Evolutionary conservation across 495 filamentous ascomycete genomes (phyloP).

Genomic region (Aspergillus indologenus): DNA sequence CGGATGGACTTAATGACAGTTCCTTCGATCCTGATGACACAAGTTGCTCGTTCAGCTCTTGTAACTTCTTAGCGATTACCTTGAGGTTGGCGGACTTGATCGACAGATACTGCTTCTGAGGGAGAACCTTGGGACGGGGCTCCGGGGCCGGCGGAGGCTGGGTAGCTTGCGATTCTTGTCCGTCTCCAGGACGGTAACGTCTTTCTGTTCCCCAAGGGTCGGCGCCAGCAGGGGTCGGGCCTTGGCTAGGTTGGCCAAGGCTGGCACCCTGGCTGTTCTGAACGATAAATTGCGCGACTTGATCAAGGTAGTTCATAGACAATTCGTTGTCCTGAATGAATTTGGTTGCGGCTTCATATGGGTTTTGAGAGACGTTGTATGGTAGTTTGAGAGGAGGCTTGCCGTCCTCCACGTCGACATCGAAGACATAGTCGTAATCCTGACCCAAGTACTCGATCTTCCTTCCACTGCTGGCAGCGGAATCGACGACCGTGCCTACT

Average conservation of each 20-base stretch:
- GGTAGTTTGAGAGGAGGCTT: constrained; percentile 91
- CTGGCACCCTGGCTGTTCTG: constrained; percentile 84
- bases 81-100: constrained; percentile 59
- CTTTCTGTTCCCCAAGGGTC: constrained; percentile 79
- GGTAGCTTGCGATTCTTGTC: constrained; percentile 29
- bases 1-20: constrained; percentile 66
- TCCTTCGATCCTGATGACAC: constrained; percentile 67
- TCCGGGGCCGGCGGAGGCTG: constrained; percentile 33
- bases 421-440: constrained; percentile 97
- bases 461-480: constrained; percentile 73
- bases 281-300: constrained; percentile 91
- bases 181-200: constrained; percentile 72
- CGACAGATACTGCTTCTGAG: constrained; percentile 80
- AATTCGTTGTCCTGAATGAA: constrained; percentile 92
- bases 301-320: constrained; percentile 84
- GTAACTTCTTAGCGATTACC: constrained; percentile 69
- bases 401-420: constrained; percentile 96
- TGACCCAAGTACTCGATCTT: constrained; percentile 75
- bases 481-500: constrained; percentile 90
- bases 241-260: constrained; percentile 55
- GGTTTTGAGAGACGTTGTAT: constrained; percentile 88
- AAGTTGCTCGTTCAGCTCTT: constrained; percentile 66
- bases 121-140: constrained; percentile 61
- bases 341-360: constrained; percentile 86
- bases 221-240: constrained; percentile 42